A percentile compares a stretch with the other conserved stretches of the same genome.
phyloP scores from a whole-genome alignment of 2,329 filamentous ascomycete genomes.

The Lecanicillium sp. region DNA sequence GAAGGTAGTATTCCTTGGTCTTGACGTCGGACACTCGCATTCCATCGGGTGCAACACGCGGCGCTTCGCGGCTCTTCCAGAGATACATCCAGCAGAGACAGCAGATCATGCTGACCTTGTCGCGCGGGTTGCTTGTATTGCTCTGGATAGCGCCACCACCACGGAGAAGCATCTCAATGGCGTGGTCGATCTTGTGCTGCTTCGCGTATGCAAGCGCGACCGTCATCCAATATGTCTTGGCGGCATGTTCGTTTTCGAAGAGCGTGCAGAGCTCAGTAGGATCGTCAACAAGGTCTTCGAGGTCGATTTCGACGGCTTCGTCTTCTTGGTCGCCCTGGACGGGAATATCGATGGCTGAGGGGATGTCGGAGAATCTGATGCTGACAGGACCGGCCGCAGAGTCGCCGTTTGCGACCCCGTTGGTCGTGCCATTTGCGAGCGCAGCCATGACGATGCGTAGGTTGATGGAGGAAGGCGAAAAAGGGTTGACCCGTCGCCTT shows the following conservation, averaged over 20 bases:
- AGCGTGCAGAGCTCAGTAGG: slow-evolving; percentile 91
- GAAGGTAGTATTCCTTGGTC: slow-evolving; percentile 90
- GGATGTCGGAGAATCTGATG: slow-evolving; percentile 59
- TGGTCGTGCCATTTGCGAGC: slow-evolving; percentile 37
- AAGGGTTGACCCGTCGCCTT: not conserved
- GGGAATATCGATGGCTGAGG: slow-evolving; percentile 59
- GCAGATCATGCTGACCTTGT: slow-evolving; percentile 78
- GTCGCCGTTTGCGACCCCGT: slow-evolving; percentile 37
- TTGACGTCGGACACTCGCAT: slow-evolving; percentile 63
- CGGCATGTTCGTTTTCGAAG: slow-evolving; percentile 87
- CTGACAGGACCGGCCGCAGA: slow-evolving; percentile 34
- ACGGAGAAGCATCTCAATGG: slow-evolving; percentile 66
- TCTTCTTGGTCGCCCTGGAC: slow-evolving; percentile 60
- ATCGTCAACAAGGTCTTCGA: slow-evolving; percentile 86
- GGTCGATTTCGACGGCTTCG: slow-evolving; percentile 83
- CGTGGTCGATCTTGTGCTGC: slow-evolving; percentile 85
- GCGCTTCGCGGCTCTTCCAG: slow-evolving; percentile 79
- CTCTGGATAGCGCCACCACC: slow-evolving; percentile 66
- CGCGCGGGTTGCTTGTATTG: slow-evolving; percentile 66
- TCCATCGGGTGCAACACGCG: slow-evolving; percentile 56
- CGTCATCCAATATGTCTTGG: slow-evolving; percentile 95
- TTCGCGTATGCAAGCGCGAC: slow-evolving; percentile 95
- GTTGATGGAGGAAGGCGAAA: not conserved
- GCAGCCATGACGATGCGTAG: slow-evolving; percentile 32
- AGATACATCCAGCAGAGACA: slow-evolving; percentile 89